phyloP scores from a whole-genome alignment of 2,329 filamentous ascomycete species.

The Decorospora gaudefroyi region DNA sequence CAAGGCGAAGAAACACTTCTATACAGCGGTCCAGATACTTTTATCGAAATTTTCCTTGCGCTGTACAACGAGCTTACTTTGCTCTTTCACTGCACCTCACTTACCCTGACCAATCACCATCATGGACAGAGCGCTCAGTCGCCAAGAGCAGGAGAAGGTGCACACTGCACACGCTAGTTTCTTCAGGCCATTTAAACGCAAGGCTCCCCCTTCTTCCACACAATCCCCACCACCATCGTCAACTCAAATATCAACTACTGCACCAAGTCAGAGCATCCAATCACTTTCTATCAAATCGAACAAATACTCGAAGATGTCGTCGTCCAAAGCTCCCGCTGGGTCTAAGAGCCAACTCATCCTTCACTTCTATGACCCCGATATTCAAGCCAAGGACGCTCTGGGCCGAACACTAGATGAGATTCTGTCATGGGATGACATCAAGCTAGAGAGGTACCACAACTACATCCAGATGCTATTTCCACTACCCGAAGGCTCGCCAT shows the following conservation, averaged over 20 bases:
- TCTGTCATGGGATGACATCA: constrained; percentile 49
- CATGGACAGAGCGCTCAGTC: constrained; percentile 12
- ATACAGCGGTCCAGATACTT: too few relatives aligned
- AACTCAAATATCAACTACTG: neutral
- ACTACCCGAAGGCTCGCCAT: constrained; percentile 56
- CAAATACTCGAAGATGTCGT: constrained; percentile 25
- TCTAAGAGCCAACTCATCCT: constrained; percentile 34
- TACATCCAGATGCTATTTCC: constrained; percentile 64
- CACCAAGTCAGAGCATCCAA: neutral
- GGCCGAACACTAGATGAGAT: constrained; percentile 55
- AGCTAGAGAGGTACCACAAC: constrained; percentile 56
- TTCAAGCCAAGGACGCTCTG: constrained; percentile 42
- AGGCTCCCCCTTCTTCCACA: constrained; percentile 3
- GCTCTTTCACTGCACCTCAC: neutral
- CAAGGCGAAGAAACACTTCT: too few relatives aligned
- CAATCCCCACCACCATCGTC: constrained; percentile 13
- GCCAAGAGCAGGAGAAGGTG: constrained; percentile 8
- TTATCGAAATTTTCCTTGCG: too few relatives aligned
- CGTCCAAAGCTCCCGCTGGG: constrained; percentile 3
- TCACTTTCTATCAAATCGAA: constrained; percentile 2
- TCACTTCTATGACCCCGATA: constrained; percentile 55
- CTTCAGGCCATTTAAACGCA: constrained; percentile 12
- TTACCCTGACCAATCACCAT: constrained; percentile 1
- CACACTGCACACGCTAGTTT: constrained; percentile 5
- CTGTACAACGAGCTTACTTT: neutral